Percentiles rank a stretch among this genome's conserved stretches.
Evolutionary conservation across 345 rosid species (phyloP).

Genomic region (Salix brachista): DNA sequence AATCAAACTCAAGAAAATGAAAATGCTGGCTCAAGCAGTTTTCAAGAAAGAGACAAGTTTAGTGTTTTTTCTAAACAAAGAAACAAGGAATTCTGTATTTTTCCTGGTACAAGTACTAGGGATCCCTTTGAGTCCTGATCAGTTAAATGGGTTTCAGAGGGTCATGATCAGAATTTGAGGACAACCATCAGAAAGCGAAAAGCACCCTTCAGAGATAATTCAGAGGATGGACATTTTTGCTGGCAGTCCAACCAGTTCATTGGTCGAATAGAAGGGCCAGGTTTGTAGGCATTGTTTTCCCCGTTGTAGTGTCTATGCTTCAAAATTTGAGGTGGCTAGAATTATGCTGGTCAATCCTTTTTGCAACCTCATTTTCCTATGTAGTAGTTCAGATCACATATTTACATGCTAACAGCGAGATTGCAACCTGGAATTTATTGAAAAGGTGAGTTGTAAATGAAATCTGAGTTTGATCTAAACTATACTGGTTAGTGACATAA

Average conservation of each 20-base stretch:
- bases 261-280: conserved; percentile 38
- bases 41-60: conserved; percentile 27
- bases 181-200: conserved; percentile 45
- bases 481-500: conserved; percentile 3
- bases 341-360: conserved; percentile 23
- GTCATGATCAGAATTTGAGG: conserved; percentile 36
- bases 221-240: conserved; percentile 39
- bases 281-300: conserved; percentile 40
- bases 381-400: conserved; percentile 21
- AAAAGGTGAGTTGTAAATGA: conserved; percentile 19
- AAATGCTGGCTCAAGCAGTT: conserved; percentile 32
- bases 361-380: conserved; percentile 19
- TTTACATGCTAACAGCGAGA: conserved; percentile 16
- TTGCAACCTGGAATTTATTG: conserved; percentile 17
- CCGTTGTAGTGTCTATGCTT: conserved; percentile 28
- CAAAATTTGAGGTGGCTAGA: conserved; percentile 23
- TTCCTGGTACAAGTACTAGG: conserved; percentile 44
- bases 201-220: conserved; percentile 35
- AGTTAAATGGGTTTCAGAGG: conserved; percentile 30
- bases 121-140: conserved; percentile 32
- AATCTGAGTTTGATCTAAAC: conserved; percentile 1
- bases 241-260: conserved; percentile 35
- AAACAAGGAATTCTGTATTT: conserved; percentile 55
- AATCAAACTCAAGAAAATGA: conserved; percentile 39
- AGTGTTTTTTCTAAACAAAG: conserved; percentile 24